Evolutionary conservation across 306 rosid species (phyloP).

Genomic region (Casuarina cunninghamiana): DNA sequence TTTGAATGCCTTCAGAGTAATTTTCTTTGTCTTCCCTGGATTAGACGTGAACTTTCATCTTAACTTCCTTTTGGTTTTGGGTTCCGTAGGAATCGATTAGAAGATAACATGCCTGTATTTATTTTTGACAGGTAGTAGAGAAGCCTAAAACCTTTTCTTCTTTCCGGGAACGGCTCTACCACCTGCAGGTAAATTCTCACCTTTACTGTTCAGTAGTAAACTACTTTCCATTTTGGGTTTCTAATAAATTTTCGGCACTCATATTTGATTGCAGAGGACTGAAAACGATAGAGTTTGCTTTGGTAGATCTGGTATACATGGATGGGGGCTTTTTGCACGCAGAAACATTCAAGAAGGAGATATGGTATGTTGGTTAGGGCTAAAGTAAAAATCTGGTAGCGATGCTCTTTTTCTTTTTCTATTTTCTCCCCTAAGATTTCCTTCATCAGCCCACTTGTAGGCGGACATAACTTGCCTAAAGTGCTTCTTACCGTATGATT

Average conservation of each 20-base stretch:
- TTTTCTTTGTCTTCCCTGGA: conserved; percentile 24
- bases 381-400: conserved; percentile 1
- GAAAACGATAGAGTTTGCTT: conserved; percentile 92
- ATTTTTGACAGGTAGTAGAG: conserved; percentile 51
- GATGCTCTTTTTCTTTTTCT: neutral
- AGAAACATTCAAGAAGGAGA: conserved; percentile 98
- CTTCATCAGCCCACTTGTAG: no score
- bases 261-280: conserved; percentile 65
- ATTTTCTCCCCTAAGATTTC: conserved; percentile 6
- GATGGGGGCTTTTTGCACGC: conserved; percentile 99
- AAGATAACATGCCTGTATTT: conserved; percentile 9
- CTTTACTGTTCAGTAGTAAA: conserved; percentile 26
- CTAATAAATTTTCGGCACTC: conserved; percentile 34
- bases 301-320: conserved; percentile 99
- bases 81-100: neutral
- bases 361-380: conserved; percentile 59
- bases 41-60: conserved; percentile 12
- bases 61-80: conserved; percentile 11
- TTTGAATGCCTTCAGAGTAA: conserved; percentile 69
- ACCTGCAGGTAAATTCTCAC: conserved; percentile 69
- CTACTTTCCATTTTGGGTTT: conserved; percentile 24
- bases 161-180: conserved; percentile 84
- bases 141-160: conserved; percentile 77
- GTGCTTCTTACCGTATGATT: neutral
- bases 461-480: no score